These are phyloP conservation scores for Colletotrichum sp. DNA, from an alignment of 2,329 filamentous ascomycete species.

Conservation along the genomic window DNA sequence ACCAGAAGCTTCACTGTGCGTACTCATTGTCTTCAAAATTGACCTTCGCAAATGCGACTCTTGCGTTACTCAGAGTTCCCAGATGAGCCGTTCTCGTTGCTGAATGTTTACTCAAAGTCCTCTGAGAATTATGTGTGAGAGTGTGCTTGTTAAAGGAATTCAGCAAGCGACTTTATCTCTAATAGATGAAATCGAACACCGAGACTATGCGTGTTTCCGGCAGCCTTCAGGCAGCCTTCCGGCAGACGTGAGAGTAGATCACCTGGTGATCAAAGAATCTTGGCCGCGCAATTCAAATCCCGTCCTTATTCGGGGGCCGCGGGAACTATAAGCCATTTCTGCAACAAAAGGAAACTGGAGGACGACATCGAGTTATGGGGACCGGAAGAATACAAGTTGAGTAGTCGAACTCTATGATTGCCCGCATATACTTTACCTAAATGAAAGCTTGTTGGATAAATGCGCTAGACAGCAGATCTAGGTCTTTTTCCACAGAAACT, in stretches of 20 bases:
- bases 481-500: background rate
- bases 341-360: background rate
- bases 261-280: background rate
- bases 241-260: background rate
- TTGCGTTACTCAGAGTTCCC: fast-evolving
- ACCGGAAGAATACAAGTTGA: background rate
- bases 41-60: background rate
- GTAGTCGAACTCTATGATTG: background rate
- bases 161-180: background rate
- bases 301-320: background rate
- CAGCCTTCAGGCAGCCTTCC: too few species aligned
- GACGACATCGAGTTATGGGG: background rate
- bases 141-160: fast-evolving
- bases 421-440: background rate
- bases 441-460: background rate
- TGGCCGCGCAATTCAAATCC: background rate
- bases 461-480: background rate
- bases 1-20: background rate
- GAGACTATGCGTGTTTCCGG: background rate
- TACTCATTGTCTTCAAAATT: background rate
- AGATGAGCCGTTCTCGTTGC: fast-evolving
- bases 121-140: background rate
- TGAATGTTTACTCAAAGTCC: fast-evolving
- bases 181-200: background rate
- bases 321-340: background rate